phyloP scores from a whole-genome alignment of 352 stramenopile species.

The Pythium brachiatum region DNA sequence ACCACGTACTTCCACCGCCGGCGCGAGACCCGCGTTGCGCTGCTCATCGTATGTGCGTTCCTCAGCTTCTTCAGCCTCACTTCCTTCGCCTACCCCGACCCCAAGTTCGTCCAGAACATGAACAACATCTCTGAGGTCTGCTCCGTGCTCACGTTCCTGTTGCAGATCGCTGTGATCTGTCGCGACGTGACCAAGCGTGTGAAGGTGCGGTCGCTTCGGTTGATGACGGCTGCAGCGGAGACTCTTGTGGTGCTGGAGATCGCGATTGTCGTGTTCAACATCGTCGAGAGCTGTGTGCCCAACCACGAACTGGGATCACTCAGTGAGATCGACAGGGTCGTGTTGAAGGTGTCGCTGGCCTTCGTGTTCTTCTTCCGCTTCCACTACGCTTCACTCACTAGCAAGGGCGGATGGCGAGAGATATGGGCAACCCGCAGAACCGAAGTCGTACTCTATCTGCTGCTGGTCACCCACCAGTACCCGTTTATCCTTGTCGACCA shows the following conservation, averaged over 20 bases:
- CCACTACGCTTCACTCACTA: constrained; percentile 33
- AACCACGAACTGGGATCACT: constrained; percentile 3
- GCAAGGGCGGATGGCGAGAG: constrained; percentile 1
- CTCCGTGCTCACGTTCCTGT: constrained; percentile 18
- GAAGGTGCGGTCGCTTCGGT: constrained; percentile 12
- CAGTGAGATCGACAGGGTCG: constrained; percentile 18
- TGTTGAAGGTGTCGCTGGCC: constrained; percentile 23
- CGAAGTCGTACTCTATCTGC: constrained; percentile 25
- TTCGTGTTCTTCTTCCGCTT: constrained; percentile 42
- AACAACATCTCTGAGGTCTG: constrained; percentile 27
- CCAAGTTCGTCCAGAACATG: constrained; percentile 5
- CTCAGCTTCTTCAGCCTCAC: constrained; percentile 18
- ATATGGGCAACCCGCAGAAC: constrained; percentile 22
- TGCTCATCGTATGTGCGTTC: constrained; percentile 21
- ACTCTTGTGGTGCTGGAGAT: constrained; percentile 14
- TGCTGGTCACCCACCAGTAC: constrained; percentile 32
- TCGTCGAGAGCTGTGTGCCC: constrained; percentile 11
- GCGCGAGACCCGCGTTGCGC: constrained; percentile 6
- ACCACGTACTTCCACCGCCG: constrained; percentile 15
- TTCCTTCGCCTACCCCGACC: constrained; percentile 6
- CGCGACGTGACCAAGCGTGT: constrained; percentile 13
- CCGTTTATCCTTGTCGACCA: constrained; percentile 24
- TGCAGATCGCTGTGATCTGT: constrained; percentile 26
- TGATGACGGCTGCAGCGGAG: constrained; percentile 13
- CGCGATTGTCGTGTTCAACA: constrained; percentile 14